A percentile compares a stretch with the other conserved stretches of the same genome.
Evolutionary conservation across 441 rosid genomes (phyloP).

Genomic region (Eugenia klotzschiana): DNA sequence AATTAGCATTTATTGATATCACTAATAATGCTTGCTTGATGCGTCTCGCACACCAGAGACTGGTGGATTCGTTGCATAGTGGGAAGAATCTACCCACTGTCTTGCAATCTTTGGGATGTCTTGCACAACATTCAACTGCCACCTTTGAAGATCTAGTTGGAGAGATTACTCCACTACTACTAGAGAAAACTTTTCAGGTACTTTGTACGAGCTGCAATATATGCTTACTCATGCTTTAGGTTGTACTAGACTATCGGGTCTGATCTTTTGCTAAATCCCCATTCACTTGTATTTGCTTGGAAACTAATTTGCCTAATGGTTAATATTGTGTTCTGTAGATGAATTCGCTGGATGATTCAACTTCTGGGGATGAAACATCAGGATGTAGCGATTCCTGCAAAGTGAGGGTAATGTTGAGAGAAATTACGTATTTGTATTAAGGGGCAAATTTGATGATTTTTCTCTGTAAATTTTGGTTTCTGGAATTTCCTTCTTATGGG

Average conservation of each 20-base stretch:
- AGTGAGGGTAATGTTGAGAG: slow-evolving; percentile 45
- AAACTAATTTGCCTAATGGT: slow-evolving; percentile 7
- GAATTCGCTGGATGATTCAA: slow-evolving; percentile 20
- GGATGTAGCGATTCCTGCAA: slow-evolving; percentile 42
- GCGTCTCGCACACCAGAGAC: not conserved
- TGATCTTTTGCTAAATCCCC: slow-evolving; percentile 4
- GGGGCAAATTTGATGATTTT: not conserved
- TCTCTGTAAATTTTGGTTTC: not conserved
- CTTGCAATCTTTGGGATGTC: slow-evolving; percentile 86
- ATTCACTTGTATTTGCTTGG: not conserved
- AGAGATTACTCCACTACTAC: slow-evolving; percentile 41
- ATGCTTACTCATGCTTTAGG: slow-evolving; percentile 1
- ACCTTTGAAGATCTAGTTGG: slow-evolving; percentile 46
- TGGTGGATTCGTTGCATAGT: slow-evolving; percentile 45
- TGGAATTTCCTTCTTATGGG: not conserved
- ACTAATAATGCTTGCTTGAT: not conserved
- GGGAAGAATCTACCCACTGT: slow-evolving; percentile 62
- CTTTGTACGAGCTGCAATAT: slow-evolving; percentile 12
- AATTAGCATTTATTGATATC: not conserved
- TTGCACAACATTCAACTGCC: slow-evolving; percentile 53
- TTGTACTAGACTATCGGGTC: not conserved
- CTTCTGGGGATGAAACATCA: slow-evolving; percentile 26
- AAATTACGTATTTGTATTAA: not conserved
- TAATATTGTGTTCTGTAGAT: slow-evolving; percentile 25
- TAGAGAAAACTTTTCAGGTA: slow-evolving; percentile 46